These are phyloP conservation scores for Biscutella laevigata DNA, from an alignment of 441 rosid species.

Conservation along the genomic window DNA sequence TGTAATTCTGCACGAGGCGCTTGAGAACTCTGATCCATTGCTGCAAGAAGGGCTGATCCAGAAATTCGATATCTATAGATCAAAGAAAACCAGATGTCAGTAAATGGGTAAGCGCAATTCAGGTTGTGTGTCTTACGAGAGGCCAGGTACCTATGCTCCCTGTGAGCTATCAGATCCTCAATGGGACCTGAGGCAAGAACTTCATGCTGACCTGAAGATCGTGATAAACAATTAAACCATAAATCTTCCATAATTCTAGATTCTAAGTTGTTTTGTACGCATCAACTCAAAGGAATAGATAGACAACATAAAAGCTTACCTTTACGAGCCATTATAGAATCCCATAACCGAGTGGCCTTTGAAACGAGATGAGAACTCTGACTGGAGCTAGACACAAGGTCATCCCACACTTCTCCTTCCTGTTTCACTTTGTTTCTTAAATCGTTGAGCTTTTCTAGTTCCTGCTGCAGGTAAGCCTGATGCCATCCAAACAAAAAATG, in stretches of 20 bases:
- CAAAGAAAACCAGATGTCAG: constrained; percentile 23
- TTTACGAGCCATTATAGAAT: constrained; percentile 85
- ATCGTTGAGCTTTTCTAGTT: constrained; percentile 90
- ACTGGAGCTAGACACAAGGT: constrained; percentile 90
- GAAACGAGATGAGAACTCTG: constrained; percentile 95
- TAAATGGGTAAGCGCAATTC: constrained; percentile 4
- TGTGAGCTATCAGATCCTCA: constrained; percentile 96
- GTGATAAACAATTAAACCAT: background rate
- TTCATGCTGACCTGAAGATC: constrained; percentile 83
- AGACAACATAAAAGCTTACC: constrained; percentile 35
- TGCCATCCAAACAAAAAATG: constrained; percentile 26
- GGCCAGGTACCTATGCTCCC: constrained; percentile 84
- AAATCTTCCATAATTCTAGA: constrained; percentile 1
- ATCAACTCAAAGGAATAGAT: background rate
- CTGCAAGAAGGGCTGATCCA: constrained; percentile 88
- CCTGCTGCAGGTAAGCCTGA: constrained; percentile 98
- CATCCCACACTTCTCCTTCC: constrained; percentile 98
- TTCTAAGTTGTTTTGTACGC: background rate
- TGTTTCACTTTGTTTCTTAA: constrained; percentile 92
- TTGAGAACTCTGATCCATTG: constrained; percentile 98
- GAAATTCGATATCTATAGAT: constrained; percentile 85
- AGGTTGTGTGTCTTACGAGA: constrained; percentile 8
- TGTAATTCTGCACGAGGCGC: constrained; percentile 60
- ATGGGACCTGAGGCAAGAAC: constrained; percentile 99
- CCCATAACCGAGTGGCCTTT: constrained; percentile 93